phyloP scores from a whole-genome alignment of 164 flowering plant species.

The Vitis rotundifolia region DNA sequence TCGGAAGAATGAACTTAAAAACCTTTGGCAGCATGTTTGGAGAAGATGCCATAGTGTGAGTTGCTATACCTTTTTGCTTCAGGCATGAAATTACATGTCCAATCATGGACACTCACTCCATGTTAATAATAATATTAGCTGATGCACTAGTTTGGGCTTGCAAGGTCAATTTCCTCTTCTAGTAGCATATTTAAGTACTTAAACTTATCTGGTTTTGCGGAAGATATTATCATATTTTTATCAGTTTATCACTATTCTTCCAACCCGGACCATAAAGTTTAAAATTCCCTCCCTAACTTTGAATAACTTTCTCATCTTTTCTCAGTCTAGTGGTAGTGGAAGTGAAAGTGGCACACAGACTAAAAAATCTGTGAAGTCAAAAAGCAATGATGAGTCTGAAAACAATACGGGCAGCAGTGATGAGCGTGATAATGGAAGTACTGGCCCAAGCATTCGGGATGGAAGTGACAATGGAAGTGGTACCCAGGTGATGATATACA shows the following conservation, averaged over 20 bases:
- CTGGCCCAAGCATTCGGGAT: conserved; percentile 38
- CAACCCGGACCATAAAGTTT: background rate
- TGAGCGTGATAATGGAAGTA: conserved; percentile 46
- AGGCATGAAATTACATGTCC: background rate
- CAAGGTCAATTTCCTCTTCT: background rate
- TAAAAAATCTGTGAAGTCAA: conserved; percentile 39
- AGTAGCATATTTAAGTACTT: background rate
- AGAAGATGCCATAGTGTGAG: conserved; percentile 11
- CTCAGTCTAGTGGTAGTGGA: conserved; percentile 62
- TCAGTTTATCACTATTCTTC: background rate
- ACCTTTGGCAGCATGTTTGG: background rate
- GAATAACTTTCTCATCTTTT: background rate
- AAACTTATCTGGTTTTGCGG: background rate
- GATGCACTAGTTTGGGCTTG: background rate
- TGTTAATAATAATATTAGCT: background rate
- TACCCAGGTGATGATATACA: conserved; percentile 43
- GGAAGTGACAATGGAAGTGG: conserved; percentile 72
- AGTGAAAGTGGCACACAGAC: conserved; percentile 62
- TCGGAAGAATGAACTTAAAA: background rate
- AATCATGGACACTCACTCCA: too few relatives aligned
- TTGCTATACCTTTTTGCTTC: conserved; percentile 1
- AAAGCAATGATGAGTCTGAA: conserved; percentile 40
- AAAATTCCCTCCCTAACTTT: conserved; percentile 11
- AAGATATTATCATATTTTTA: background rate
- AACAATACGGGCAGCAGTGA: conserved; percentile 50